Evolutionary conservation across 2,329 filamentous ascomycete genomes (phyloP).

Genomic region (Stromatinia cepivora): DNA sequence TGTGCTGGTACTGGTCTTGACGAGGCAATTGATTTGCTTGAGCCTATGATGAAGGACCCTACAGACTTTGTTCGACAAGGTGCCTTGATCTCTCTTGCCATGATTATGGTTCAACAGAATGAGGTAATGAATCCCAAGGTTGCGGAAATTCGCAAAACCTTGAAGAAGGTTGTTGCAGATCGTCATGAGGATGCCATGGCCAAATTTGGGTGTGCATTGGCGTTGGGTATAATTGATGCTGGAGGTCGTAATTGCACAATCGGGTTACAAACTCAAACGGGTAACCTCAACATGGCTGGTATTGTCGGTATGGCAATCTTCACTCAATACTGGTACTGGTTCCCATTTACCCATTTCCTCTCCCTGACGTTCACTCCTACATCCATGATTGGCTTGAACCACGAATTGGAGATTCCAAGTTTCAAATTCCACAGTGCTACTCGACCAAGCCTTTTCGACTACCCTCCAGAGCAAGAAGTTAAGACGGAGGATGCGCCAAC

Average conservation of each 20-base stretch:
- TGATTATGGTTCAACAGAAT: slow-evolving; percentile 99
- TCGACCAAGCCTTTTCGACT: slow-evolving; percentile 93
- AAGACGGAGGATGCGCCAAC: slow-evolving; percentile 93
- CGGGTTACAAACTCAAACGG: slow-evolving; percentile 93
- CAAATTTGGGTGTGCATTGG: slow-evolving; percentile 93
- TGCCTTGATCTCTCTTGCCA: slow-evolving; percentile 87
- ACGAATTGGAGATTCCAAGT: slow-evolving; percentile 87
- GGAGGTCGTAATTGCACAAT: slow-evolving; percentile 98
- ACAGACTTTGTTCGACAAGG: slow-evolving; percentile 98
- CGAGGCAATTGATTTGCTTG: slow-evolving; percentile 92
- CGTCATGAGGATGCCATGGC: slow-evolving; percentile 99
- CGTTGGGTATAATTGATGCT: slow-evolving; percentile 95
- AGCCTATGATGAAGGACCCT: slow-evolving; percentile 99
- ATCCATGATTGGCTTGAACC: slow-evolving; percentile 89
- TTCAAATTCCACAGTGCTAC: slow-evolving; percentile 97
- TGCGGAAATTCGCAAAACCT: slow-evolving; percentile 81
- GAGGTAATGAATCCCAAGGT: slow-evolving; percentile 99
- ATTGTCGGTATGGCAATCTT: slow-evolving; percentile 98
- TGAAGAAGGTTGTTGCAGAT: slow-evolving; percentile 91
- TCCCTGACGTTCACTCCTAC: slow-evolving; percentile 96
- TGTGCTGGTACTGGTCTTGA: slow-evolving; percentile 95
- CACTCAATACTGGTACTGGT: slow-evolving; percentile 99
- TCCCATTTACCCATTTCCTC: slow-evolving; percentile 96
- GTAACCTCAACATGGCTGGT: slow-evolving; percentile 97
- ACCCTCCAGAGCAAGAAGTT: slow-evolving; percentile 93